Conservation (phyloP, 306 rosid genomes). For the Parietaria judaica region DNA sequence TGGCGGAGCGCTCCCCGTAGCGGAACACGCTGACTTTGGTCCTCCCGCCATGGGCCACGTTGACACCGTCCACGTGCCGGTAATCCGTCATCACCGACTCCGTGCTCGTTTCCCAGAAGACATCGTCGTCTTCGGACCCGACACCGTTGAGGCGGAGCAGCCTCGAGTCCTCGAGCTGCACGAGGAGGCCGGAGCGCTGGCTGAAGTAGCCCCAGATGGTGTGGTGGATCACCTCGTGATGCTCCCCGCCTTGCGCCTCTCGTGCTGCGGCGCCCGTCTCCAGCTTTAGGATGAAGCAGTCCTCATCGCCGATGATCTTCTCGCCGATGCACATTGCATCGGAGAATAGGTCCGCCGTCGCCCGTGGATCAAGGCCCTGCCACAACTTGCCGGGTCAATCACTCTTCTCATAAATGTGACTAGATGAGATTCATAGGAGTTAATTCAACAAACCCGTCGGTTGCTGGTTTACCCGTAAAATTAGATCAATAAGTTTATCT, state of each 20-base stretch:
- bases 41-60: conserved; percentile 76
- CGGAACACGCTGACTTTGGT: conserved; percentile 59
- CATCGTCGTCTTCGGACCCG: conserved; percentile 36
- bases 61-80: conserved; percentile 64
- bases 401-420: too few species aligned
- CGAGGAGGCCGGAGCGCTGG: conserved; percentile 76
- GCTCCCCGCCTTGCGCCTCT: conserved; percentile 56
- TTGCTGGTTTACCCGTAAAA: too few species aligned
- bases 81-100: conserved; percentile 75
- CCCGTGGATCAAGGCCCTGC: conserved; percentile 88
- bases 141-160: conserved; percentile 52
- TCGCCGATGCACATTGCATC: conserved; percentile 88
- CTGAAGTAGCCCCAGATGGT: conserved; percentile 92
- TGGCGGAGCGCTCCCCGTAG: conserved; percentile 72
- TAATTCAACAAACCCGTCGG: too few species aligned
- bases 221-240: conserved; percentile 77
- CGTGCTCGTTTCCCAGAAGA: conserved; percentile 91
- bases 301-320: conserved; percentile 62
- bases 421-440: too few species aligned
- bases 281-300: conserved; percentile 69
- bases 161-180: conserved; percentile 82
- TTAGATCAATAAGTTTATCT: too few species aligned
- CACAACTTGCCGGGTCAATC: too few species aligned
- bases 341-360: conserved; percentile 68
- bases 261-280: conserved; percentile 73